Evolutionary conservation across 2,329 filamentous ascomycete species (phyloP), one percentile per base, ranked within the genome.

Genomic region (Harringtonia lauricola): DNA sequence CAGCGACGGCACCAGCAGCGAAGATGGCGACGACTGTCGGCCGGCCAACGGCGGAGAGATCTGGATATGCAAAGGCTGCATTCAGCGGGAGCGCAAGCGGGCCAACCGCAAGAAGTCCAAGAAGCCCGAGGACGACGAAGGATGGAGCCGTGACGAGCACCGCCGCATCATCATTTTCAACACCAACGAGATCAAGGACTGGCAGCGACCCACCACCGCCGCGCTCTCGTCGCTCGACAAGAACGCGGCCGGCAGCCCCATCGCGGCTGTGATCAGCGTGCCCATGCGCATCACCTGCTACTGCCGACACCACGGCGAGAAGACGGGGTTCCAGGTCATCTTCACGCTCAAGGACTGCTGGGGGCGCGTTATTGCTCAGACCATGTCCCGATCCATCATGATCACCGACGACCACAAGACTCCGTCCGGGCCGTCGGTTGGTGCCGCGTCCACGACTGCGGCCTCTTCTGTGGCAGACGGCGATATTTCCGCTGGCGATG

Each of bases 391-490:
- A 44, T 85, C 87, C 1, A 94, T 96, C 51, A 90, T 95, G 75
- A 95, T 96, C 50, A 96, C 92, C 1, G 90, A 98, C 59, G 90
- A 98, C 57, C 90, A 96, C 67, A 96, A 96, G 66, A 95, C 87
- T 8, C 83, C 53, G n/a, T 21, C 38, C 5, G 36, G 17, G 18
- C 22, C 44, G 2, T 28, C 18, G 12, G 28, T 26, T 6, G 42
- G n/a, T 1, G 33, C 22, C 1, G 21, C 34, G 7, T 29, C 22
- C 45, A 49, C 40, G 40, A 43, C 45, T 47, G 49, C 46, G 41
- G 45, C 39, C 18, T 28, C 38, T 14, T 50, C 49, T 2, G 33
- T 49, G 1, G 47, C 42, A 3, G 47, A 49, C 21, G 47, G 47
- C 18, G 44, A 49, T 21, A 21, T 38, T 4, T 45, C 43, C 14